These are phyloP conservation scores for Pythium chondricola DNA, from an alignment of 352 stramenopile genomes.

Conservation along the genomic window DNA sequence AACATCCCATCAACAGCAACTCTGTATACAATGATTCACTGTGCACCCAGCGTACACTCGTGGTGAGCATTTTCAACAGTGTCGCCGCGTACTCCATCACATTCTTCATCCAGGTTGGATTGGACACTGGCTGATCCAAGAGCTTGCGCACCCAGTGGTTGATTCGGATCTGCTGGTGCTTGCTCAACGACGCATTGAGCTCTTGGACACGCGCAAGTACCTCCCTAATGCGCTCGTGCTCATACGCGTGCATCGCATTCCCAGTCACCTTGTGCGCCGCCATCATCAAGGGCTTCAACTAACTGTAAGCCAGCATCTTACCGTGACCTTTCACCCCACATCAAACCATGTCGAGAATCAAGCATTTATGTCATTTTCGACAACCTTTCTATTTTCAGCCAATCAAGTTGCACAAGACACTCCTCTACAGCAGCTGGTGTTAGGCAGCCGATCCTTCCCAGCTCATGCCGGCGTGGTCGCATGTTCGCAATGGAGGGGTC, in stretches of 20 bases:
- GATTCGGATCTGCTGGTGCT: constrained; percentile 61
- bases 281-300: not conserved
- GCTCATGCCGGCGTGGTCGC: too few species aligned
- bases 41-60: constrained; percentile 28
- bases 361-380: not conserved
- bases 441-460: too few species aligned
- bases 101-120: constrained; percentile 51
- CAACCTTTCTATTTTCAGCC: constrained; percentile 2
- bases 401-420: not conserved
- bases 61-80: constrained; percentile 46
- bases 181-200: constrained; percentile 24
- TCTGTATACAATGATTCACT: not conserved
- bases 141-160: constrained; percentile 54
- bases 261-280: not conserved
- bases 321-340: not conserved
- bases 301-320: too few species aligned
- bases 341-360: not conserved
- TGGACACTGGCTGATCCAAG: constrained; percentile 42
- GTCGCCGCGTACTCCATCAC: constrained; percentile 37
- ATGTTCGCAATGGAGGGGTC: too few species aligned
- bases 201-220: constrained; percentile 35
- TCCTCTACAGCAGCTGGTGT: too few species aligned
- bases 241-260: constrained; percentile 7
- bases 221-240: constrained; percentile 24
- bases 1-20: too few species aligned